Percentiles rank a stretch among this genome's conserved stretches.
Evolutionary conservation across 768 basidiomycete species (phyloP).

Genomic region (Zangia roseola): DNA sequence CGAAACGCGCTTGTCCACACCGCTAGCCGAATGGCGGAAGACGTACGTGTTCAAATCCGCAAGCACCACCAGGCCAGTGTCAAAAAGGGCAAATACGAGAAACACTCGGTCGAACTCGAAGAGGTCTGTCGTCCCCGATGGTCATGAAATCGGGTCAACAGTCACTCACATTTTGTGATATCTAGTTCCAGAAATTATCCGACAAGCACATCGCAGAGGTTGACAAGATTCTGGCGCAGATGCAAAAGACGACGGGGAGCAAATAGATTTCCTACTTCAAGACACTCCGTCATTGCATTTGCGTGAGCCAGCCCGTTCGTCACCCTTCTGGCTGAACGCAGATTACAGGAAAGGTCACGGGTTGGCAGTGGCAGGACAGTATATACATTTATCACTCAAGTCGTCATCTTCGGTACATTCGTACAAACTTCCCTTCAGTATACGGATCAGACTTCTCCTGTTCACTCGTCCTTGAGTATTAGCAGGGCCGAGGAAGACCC

Average conservation of each 20-base stretch:
- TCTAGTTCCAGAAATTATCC: slow-evolving; percentile 72
- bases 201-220: slow-evolving; percentile 63
- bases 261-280: slow-evolving; percentile 16
- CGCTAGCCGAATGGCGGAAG: slow-evolving; percentile 69
- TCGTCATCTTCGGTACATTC: too few relatives aligned
- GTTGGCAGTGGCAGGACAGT: too few relatives aligned
- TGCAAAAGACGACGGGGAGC: slow-evolving; percentile 55
- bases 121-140: slow-evolving; percentile 51
- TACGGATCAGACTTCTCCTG: too few relatives aligned
- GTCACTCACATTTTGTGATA: background rate
- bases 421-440: too few relatives aligned
- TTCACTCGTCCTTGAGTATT: too few relatives aligned
- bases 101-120: slow-evolving; percentile 66
- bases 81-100: slow-evolving; percentile 68
- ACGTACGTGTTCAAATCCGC: slow-evolving; percentile 71
- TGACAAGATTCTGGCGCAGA: slow-evolving; percentile 59
- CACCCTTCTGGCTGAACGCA: too few relatives aligned
- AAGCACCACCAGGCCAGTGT: slow-evolving; percentile 64
- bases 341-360: too few relatives aligned
- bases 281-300: too few relatives aligned
- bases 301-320: too few relatives aligned
- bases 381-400: too few relatives aligned
- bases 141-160: background rate
- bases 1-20: slow-evolving; percentile 52
- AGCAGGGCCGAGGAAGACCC: too few relatives aligned